Conservation (phyloP, 2,329 filamentous ascomycete species). For the Claviceps arundinis region DNA sequence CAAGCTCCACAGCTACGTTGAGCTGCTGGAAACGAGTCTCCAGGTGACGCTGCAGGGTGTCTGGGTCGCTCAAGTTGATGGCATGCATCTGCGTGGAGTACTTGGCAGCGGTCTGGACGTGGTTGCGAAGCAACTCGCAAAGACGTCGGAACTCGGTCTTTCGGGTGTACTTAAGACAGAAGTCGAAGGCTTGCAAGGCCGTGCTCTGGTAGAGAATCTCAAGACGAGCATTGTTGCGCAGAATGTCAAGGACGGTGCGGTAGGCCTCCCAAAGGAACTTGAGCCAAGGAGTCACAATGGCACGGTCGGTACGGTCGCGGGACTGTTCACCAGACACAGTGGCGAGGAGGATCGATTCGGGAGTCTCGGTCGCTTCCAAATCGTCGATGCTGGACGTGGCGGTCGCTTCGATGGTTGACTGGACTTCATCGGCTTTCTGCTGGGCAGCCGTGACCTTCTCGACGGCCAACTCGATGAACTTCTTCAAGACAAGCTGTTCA, state of each 20-base stretch:
- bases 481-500: conserved; percentile 72
- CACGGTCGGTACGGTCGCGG: conserved; percentile 89
- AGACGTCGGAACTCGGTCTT: conserved; percentile 99
- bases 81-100: conserved; percentile 99
- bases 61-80: conserved; percentile 95
- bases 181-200: conserved; percentile 95
- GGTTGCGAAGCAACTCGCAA: conserved; percentile 94
- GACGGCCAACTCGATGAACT: conserved; percentile 94
- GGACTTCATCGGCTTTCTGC: conserved; percentile 88
- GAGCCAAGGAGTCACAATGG: conserved; percentile 96
- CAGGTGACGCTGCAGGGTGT: conserved; percentile 91
- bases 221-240: conserved; percentile 95
- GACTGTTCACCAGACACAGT: conserved; percentile 98
- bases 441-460: conserved; percentile 93
- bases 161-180: conserved; percentile 93
- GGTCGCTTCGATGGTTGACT: conserved; percentile 70
- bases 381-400: conserved; percentile 69
- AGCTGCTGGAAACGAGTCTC: conserved; percentile 98
- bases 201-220: conserved; percentile 98
- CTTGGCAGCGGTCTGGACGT: conserved; percentile 97
- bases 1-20: conserved; percentile 93
- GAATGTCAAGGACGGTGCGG: conserved; percentile 92
- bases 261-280: conserved; percentile 99
- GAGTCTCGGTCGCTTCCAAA: conserved; percentile 91
- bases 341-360: conserved; percentile 92